Conservation (phyloP, 345 rosid species). For the Gossypium raimondii region DNA sequence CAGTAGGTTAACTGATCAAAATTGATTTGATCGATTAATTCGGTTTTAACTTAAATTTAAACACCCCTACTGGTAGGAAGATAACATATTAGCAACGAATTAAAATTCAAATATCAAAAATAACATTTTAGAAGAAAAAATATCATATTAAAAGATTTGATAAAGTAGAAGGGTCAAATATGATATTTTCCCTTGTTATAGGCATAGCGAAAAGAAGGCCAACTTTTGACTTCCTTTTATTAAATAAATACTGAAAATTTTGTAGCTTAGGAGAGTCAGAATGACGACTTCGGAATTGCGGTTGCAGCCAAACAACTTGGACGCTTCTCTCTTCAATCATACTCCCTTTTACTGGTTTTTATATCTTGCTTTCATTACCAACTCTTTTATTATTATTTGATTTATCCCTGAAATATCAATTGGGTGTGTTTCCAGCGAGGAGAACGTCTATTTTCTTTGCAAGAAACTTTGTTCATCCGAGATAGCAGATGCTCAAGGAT, state of each 20-base stretch:
- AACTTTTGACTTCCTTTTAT: background rate
- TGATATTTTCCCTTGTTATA: no score
- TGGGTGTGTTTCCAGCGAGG: conserved; percentile 44
- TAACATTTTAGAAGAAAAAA: no score
- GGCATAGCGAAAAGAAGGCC: no score
- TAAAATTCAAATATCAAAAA: no score
- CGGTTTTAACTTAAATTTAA: no score
- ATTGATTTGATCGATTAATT: no score
- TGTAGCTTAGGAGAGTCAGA: background rate
- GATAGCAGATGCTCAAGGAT: conserved; percentile 45
- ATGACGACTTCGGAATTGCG: conserved; percentile 3
- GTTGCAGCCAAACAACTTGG: conserved; percentile 1
- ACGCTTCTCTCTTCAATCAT: conserved; percentile 9
- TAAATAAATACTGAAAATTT: background rate
- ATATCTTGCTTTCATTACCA: conserved; percentile 9
- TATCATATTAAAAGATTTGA: no score
- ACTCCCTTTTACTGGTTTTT: background rate
- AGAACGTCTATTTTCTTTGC: conserved; percentile 74
- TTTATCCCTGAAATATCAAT: background rate
- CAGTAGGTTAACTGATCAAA: no score
- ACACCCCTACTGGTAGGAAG: no score
- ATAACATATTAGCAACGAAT: no score
- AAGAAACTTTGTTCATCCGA: conserved; percentile 54
- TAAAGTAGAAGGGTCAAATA: no score
- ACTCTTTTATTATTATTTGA: background rate